Evolutionary conservation across 176 grass and related monocot genomes (phyloP).

Genomic region (Secale cereale): DNA sequence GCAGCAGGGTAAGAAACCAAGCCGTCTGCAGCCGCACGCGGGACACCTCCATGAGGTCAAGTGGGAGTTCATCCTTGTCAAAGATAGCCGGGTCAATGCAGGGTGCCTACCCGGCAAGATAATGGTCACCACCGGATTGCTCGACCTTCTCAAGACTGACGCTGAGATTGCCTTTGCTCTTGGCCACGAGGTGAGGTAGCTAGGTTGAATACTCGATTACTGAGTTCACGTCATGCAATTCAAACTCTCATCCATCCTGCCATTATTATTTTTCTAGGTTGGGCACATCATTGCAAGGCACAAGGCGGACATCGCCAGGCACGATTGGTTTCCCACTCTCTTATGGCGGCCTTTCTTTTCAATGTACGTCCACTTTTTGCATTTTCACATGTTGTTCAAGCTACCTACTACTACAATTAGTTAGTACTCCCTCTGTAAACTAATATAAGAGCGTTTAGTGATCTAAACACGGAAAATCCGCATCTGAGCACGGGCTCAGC

Average conservation of each 20-base stretch:
- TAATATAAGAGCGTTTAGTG: too few relatives aligned
- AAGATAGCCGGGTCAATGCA: background rate
- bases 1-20: background rate
- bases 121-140: background rate
- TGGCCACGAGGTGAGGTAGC: background rate
- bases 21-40: background rate
- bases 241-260: background rate
- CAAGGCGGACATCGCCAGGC: background rate
- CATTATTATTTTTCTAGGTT: background rate
- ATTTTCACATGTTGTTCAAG: background rate
- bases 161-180: slow-evolving; percentile 2
- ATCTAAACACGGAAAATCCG: too few relatives aligned
- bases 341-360: background rate
- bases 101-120: background rate
- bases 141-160: background rate
- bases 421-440: too few relatives aligned
- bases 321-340: background rate
- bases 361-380: background rate
- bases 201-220: background rate
- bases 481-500: too few relatives aligned
- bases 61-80: background rate
- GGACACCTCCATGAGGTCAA: background rate
- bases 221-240: background rate
- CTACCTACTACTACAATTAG: background rate
- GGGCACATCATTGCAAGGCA: background rate